phyloP scores from a whole-genome alignment of 1,284 basidiomycete species.

The Apiotrichum veenhuisii region DNA sequence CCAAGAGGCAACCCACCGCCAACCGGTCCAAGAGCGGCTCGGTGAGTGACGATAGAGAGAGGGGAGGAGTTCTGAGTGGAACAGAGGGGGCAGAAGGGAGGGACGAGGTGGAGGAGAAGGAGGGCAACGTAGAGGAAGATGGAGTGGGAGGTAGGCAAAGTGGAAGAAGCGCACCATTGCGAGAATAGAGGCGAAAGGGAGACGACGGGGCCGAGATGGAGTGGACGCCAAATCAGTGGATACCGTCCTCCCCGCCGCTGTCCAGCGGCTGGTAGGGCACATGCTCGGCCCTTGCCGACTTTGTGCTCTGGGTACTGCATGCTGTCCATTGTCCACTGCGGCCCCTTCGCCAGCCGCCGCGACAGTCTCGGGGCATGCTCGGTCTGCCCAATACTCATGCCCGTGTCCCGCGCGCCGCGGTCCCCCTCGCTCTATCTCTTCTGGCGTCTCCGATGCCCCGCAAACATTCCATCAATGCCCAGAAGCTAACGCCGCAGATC shows the following conservation, averaged over 20 bases:
- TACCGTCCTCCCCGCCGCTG: not conserved
- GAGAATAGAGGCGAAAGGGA: not conserved
- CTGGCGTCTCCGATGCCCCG: not conserved
- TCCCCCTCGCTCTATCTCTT: not conserved
- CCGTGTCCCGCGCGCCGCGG: not conserved
- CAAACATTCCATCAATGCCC: not conserved
- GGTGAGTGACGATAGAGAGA: slow-evolving; percentile 11
- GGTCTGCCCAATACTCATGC: too few relatives aligned
- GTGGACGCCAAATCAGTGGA: too few relatives aligned
- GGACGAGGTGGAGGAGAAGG: too few relatives aligned
- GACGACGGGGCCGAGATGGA: not conserved
- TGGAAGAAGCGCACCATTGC: not conserved
- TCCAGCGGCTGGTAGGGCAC: not conserved
- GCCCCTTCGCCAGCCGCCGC: too few relatives aligned
- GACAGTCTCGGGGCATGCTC: too few relatives aligned
- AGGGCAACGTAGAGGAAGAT: not conserved
- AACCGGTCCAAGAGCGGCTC: slow-evolving; percentile 1
- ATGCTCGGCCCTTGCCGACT: not conserved
- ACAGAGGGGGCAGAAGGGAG: too few relatives aligned
- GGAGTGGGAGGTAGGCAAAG: not conserved
- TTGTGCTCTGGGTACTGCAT: too few relatives aligned
- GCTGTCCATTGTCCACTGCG: too few relatives aligned
- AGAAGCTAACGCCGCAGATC: slow-evolving; percentile 13
- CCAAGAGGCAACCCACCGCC: slow-evolving; percentile 6
- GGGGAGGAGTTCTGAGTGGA: not conserved